These are phyloP conservation scores for Macrolepiota dolichaula DNA, from an alignment of 768 basidiomycete species.

Conservation along the genomic window DNA sequence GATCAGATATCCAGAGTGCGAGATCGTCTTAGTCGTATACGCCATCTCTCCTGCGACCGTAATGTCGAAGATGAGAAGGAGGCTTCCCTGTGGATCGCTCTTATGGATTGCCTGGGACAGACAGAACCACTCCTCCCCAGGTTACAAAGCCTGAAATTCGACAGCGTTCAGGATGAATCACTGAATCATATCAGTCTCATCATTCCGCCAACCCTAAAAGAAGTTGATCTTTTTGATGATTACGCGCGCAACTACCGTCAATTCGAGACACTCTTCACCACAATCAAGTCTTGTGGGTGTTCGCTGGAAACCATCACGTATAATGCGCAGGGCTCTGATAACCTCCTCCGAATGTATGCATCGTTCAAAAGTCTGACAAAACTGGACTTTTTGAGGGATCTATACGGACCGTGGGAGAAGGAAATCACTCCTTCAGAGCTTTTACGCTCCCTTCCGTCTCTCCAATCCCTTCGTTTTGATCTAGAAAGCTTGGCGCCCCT, in stretches of 20 bases:
- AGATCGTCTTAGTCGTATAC: not conserved
- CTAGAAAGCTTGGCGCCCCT: too few species aligned
- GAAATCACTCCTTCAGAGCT: too few species aligned
- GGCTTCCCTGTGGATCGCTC: not conserved
- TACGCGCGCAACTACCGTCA: too few species aligned
- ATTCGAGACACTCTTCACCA: not conserved
- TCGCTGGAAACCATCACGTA: not conserved
- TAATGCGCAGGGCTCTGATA: too few species aligned
- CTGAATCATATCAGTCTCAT: not conserved
- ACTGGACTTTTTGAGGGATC: too few species aligned
- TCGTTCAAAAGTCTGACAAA: too few species aligned
- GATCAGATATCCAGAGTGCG: not conserved
- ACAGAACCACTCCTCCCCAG: not conserved
- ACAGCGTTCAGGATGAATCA: not conserved
- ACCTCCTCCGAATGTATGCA: too few species aligned
- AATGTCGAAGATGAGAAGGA: not conserved
- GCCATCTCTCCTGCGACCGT: not conserved
- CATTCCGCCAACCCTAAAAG: not conserved
- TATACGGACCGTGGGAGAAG: not conserved
- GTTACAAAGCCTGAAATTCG: not conserved
- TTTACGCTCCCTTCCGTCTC: too few species aligned
- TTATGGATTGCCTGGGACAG: not conserved
- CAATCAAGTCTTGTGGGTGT: not conserved
- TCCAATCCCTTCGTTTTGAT: too few species aligned
- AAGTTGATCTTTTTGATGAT: too few species aligned